A percentile compares a stretch with the other conserved stretches of the same genome.
These are phyloP conservation scores for Cutaneotrichosporon cutaneum DNA, from an alignment of 1,284 basidiomycete genomes.

Conservation along the genomic window DNA sequence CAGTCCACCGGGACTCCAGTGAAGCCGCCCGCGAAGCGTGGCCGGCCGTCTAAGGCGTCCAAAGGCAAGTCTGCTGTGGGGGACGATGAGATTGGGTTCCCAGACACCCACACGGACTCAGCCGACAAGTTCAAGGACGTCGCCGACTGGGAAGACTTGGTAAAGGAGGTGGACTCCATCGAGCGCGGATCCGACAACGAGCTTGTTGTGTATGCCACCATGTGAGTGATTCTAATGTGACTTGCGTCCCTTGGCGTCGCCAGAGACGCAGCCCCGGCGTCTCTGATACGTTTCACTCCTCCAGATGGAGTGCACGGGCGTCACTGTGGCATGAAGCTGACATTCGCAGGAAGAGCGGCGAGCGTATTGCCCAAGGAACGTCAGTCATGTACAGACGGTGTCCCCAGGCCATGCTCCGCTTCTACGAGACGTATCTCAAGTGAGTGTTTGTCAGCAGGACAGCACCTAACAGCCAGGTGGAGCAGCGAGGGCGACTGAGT, in stretches of 20 bases:
- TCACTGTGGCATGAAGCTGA: slow-evolving; percentile 6
- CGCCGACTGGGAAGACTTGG: slow-evolving; percentile 47
- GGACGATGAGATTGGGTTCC: slow-evolving; percentile 60
- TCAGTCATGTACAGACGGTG: slow-evolving; percentile 42
- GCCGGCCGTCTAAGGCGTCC: slow-evolving; percentile 37
- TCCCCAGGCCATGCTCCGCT: slow-evolving; percentile 47
- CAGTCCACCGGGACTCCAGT: slow-evolving; percentile 6
- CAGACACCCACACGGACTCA: slow-evolving; percentile 38
- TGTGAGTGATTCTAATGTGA: slow-evolving; percentile 37
- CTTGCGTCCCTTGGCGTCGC: neutral
- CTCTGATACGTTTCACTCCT: neutral
- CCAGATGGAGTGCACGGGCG: no score
- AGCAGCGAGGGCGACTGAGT: no score
- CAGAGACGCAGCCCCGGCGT: neutral
- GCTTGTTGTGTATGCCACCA: slow-evolving; percentile 45
- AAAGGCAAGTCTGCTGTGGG: slow-evolving; percentile 36
- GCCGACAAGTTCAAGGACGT: slow-evolving; percentile 41
- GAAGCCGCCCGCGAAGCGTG: slow-evolving; percentile 13
- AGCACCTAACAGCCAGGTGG: neutral
- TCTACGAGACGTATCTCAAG: slow-evolving; percentile 52
- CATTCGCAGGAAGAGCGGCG: slow-evolving; percentile 39
- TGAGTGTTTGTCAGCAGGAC: slow-evolving; percentile 20
- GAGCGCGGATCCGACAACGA: slow-evolving; percentile 34
- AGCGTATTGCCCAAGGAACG: slow-evolving; percentile 31
- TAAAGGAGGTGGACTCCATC: slow-evolving; percentile 43